Evolutionary conservation across 768 basidiomycete species (phyloP).

Genomic region (Hygrophoropsis aurantiaca): DNA sequence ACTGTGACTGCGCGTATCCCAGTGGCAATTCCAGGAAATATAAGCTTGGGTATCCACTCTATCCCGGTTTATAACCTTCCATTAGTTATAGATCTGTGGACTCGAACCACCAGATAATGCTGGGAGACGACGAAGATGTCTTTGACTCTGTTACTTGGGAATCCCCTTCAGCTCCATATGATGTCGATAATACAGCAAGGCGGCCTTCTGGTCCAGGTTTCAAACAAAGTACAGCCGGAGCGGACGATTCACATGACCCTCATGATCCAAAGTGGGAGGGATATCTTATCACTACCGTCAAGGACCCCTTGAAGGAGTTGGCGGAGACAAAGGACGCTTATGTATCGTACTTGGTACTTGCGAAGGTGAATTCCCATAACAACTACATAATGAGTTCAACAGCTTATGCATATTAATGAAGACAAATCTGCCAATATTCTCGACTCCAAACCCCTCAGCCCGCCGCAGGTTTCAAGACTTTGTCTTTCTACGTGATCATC

Average conservation of each 20-base stretch:
- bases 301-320: conserved; percentile 93
- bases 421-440: conserved; percentile 91
- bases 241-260: conserved; percentile 62
- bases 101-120: conserved; percentile 48
- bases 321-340: conserved; percentile 97
- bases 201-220: conserved; percentile 68
- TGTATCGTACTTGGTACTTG: conserved; percentile 89
- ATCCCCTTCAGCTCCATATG: conserved; percentile 61
- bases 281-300: conserved; percentile 76
- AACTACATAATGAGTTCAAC: neutral
- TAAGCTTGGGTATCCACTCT: neutral
- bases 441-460: conserved; percentile 66
- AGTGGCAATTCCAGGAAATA: neutral
- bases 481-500: conserved; percentile 86
- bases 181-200: conserved; percentile 38
- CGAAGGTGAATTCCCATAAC: conserved; percentile 59
- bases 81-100: too few relatives aligned
- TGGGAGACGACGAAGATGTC: conserved; percentile 84
- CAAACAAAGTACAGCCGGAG: conserved; percentile 73
- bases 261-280: conserved; percentile 92
- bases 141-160: conserved; percentile 95
- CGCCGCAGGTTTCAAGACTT: conserved; percentile 97
- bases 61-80: too few relatives aligned
- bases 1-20: neutral
- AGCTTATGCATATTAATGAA: conserved; percentile 32